Percentiles rank a stretch among this genome's conserved stretches.
These are phyloP conservation scores for Brassica balearica DNA, from an alignment of 441 rosid species.

Conservation along the genomic window DNA sequence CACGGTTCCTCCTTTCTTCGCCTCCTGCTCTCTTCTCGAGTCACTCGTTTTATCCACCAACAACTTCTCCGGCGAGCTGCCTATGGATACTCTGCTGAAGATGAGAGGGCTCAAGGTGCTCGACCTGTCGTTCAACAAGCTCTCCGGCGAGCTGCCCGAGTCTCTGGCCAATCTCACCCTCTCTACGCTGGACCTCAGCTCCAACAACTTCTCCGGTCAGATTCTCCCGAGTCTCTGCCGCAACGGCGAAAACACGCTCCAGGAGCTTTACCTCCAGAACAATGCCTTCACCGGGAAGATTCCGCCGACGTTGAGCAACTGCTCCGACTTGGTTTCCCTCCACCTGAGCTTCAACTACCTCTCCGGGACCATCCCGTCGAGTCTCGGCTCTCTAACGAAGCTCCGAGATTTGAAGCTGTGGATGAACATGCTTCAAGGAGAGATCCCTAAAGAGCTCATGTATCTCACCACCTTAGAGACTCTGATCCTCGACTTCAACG, in stretches of 20 bases:
- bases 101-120: slow-evolving; percentile 66
- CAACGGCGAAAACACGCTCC: not conserved
- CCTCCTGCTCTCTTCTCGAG: slow-evolving; percentile 62
- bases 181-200: no score
- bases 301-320: slow-evolving; percentile 69
- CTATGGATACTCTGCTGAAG: slow-evolving; percentile 58
- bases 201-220: no score
- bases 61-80: slow-evolving; percentile 72
- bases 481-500: slow-evolving; percentile 87
- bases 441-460: slow-evolving; percentile 74
- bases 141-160: slow-evolving; percentile 65
- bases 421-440: slow-evolving; percentile 81
- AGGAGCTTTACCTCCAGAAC: slow-evolving; percentile 76
- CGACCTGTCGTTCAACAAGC: slow-evolving; percentile 67
- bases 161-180: slow-evolving; percentile 60
- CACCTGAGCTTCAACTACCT: slow-evolving; percentile 86
- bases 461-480: slow-evolving; percentile 63
- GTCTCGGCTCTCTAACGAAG: slow-evolving; percentile 63
- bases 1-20: slow-evolving; percentile 63
- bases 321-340: slow-evolving; percentile 76
- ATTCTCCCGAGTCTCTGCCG: no score
- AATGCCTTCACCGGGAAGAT: slow-evolving; percentile 73
- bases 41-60: slow-evolving; percentile 64
- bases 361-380: slow-evolving; percentile 78
- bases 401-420: slow-evolving; percentile 85